These are phyloP conservation scores for Lentinula sp. DNA, from an alignment of 768 basidiomycete species.

Conservation along the genomic window DNA sequence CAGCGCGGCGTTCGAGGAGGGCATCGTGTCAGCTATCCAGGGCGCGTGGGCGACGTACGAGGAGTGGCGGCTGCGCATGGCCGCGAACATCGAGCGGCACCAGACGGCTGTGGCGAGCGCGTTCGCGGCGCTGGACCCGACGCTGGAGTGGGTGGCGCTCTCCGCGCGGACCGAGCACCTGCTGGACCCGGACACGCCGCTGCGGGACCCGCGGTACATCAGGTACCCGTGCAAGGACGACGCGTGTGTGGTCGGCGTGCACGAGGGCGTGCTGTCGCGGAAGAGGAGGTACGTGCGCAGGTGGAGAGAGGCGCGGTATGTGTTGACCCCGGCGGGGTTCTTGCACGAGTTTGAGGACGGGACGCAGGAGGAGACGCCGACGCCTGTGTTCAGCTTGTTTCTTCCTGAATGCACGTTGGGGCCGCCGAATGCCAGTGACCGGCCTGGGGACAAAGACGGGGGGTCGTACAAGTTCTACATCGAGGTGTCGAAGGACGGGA, in stretches of 20 bases:
- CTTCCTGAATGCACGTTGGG: conserved; percentile 94
- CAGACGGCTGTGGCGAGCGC: conserved; percentile 65
- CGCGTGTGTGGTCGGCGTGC: conserved; percentile 76
- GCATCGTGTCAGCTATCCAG: conserved; percentile 91
- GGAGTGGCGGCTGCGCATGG: conserved; percentile 87
- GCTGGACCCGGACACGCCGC: conserved; percentile 93
- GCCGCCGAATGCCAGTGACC: conserved; percentile 56
- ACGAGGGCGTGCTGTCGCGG: conserved; percentile 86
- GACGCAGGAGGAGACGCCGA: conserved; percentile 60
- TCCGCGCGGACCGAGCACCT: conserved; percentile 91
- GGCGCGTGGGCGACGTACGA: conserved; percentile 97
- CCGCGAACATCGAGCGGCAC: conserved; percentile 63
- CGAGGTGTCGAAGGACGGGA: conserved; percentile 83
- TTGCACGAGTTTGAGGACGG: conserved; percentile 78
- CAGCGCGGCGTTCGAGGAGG: conserved; percentile 94
- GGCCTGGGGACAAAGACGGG: conserved; percentile 35
- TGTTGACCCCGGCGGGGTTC: conserved; percentile 94
- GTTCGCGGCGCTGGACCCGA: conserved; percentile 77
- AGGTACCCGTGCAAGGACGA: conserved; percentile 90
- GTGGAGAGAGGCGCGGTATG: conserved; percentile 83
- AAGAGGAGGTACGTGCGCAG: conserved; percentile 92
- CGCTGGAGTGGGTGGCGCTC: conserved; percentile 95
- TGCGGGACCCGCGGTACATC: conserved; percentile 72
- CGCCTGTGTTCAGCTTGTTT: conserved; percentile 83
- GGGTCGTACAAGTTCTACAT: conserved; percentile 94